Percentiles rank a stretch among this genome's conserved stretches.
These are phyloP conservation scores for Symbiodinium pilosum DNA, from an alignment of 73 alveolate species.

Conservation along the genomic window DNA sequence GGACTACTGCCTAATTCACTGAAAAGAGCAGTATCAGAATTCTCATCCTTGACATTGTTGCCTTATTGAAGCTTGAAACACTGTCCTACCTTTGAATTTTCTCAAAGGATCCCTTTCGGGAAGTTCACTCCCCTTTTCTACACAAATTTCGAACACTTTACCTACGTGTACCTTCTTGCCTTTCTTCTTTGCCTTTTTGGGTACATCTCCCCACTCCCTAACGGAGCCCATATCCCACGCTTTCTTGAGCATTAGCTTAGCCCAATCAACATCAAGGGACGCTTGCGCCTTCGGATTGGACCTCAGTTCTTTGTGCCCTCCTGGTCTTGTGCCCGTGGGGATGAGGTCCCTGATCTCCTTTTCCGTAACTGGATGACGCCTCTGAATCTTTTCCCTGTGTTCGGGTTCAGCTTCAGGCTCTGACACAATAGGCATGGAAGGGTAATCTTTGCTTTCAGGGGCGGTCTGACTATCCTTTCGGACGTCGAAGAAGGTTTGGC, in stretches of 20 bases:
- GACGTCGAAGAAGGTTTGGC: not conserved
- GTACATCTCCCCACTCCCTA: not conserved
- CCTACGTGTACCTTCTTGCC: not conserved
- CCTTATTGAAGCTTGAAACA: too few relatives aligned
- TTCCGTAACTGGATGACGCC: too few relatives aligned
- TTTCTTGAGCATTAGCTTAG: too few relatives aligned
- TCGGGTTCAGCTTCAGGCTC: too few relatives aligned
- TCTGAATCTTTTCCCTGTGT: too few relatives aligned
- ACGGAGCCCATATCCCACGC: not conserved
- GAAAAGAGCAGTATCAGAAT: not conserved
- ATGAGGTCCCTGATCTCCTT: not conserved
- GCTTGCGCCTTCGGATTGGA: not conserved
- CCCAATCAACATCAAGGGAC: too few relatives aligned
- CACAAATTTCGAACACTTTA: too few relatives aligned
- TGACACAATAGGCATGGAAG: not conserved
- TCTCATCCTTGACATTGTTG: slow-evolving; percentile 9
- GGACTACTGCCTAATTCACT: slow-evolving; percentile 16
- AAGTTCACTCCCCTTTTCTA: too few relatives aligned
- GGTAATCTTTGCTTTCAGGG: not conserved
- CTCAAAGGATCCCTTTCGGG: too few relatives aligned
- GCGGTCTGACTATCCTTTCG: not conserved
- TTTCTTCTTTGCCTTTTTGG: not conserved
- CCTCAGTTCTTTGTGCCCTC: not conserved
- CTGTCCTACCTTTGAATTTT: too few relatives aligned
- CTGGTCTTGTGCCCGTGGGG: not conserved